Evolutionary conservation across 2,329 filamentous ascomycete species (phyloP), one percentile per base, ranked within the genome.

Genomic region (Alternaria arborescens): DNA sequence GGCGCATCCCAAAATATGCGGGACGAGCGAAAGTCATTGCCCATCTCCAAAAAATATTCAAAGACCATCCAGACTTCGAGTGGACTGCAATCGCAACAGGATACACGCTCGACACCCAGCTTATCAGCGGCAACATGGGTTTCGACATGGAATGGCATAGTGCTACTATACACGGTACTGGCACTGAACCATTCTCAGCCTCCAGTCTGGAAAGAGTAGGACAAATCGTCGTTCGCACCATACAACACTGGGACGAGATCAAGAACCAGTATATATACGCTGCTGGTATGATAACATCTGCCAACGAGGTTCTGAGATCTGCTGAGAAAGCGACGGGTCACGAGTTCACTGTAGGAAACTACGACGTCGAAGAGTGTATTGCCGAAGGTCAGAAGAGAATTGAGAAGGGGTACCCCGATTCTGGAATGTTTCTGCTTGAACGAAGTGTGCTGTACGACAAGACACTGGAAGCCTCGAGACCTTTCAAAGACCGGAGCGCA

Each of bases 111-210:
- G 75, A 79, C 46, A 66, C 66, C 11, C 68, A 62, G 6, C 68
- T 80, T 8, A 61, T 72, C 18, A 73, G 59, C 51, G 77, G 77
- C 11, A 71, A 75, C 30, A 65, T 80, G 38, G 78, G 78, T 12
- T 72, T 80, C 44, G 77, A 80, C 22, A 44, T 81, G 34, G 66
- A 77, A 60, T 80, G 79, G 78, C 74, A 79, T 24, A 79, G 76
- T 55, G 77, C 75, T 2, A 79, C 77, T 1, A 65, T 81, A 4
- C 74, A 78, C 24, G 79, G 78, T 7, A 69, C 64, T 2, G 78
- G 77, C 8, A 66, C 68, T 4, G 77, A 79, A 56, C 43, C 38
- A 0, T 80, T 80, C 57, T 72, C 78, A 14, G 77, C 70, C 1
- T 76, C 75, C 16, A 80, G 77, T 16, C 65, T 76, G 6, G 55